Evolutionary conservation across 805 yeast species (phyloP), one percentile per base, ranked within the genome.

Genomic region (Suhomyces prunicola): DNA sequence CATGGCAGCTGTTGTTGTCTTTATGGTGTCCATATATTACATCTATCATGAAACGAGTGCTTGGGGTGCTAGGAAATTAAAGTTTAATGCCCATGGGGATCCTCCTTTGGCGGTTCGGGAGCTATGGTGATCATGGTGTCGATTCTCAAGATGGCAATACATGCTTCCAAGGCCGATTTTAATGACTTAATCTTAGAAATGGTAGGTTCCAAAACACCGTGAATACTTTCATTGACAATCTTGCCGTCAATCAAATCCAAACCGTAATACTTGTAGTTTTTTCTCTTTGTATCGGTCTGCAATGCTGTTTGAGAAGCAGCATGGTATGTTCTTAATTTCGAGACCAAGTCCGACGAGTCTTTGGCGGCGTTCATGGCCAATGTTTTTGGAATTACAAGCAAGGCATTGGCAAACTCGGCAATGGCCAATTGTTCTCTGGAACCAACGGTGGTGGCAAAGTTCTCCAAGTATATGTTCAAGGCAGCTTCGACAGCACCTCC

Each of bases 401-500:
- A 77, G 1, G 97, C 92, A 58, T 81, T 81, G 36, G 99, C 97
- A 78, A 94, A 94, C 74, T 93, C 99, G 1, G 97, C 96, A 74
- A 94, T 94, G 15, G 99, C 98, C 64, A 94, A 81, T 71, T 94
- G 99, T 72, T 94, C 99, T 66, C 99, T 84, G 17, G 97, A 90
- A 3, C 98, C 97, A 49, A 94, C 93, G 0, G 98, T 91, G 7
- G 98, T 94, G 48, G 99, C 99, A 72, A 94, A 94, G 69, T 90
- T 93, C 72, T 94, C 99, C 68, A 94, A 78, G 70, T 90, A 94
- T 50, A 94, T 91, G 75, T 91, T 92, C 66, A 94, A 80, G 2
- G 98, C 98, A 49, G 96, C 81, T 74, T 94, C 99, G 35, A 94
- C 99, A n/a, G 96, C 96, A 56, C 99, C 99, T 59, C 99, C 99